Base-by-base conservation (phyloP, 176 grass and related monocot species). In the Urochloa ruziziensis region DNA sequence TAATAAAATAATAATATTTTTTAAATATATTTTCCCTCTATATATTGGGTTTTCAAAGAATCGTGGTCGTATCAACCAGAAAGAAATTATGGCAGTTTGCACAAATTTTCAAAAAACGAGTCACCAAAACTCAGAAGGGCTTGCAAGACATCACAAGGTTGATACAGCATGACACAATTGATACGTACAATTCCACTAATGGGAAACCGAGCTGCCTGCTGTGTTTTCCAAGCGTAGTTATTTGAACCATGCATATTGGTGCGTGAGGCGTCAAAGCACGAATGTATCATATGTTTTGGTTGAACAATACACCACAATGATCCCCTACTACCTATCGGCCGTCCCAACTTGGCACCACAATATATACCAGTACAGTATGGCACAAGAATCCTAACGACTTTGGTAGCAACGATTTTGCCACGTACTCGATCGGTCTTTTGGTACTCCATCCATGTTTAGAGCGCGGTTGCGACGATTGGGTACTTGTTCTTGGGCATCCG, bases 401-500 rank as follows among this genome's bases (percentile, higher is more conserved):
- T 4, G 37, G 37, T 39, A 6, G 37, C 37, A 39, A 4, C 37
- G 37, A 7, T 39, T n/a, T n/a, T n/a, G n/a, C n/a, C n/a, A n/a
- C n/a, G n/a, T n/a, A n/a, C n/a, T n/a, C n/a, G n/a, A n/a, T n/a
- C n/a, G n/a, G n/a, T n/a, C n/a, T n/a, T n/a, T n/a, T n/a, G n/a
- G n/a, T n/a, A n/a, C n/a, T n/a, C n/a, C n/a, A n/a, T n/a, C n/a
- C n/a, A n/a, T n/a, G n/a, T 4, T 54, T 62, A 86, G 30, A 90
- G 24, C 0, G 85, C 48, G n/a, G 82, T 81, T 15, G 86, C 63
- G 24, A 73, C 3, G 59, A 91, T 52, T 7, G 89, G 92, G 83
- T 86, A 81, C 68, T 91, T 94, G 83, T 91, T 91, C 89, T 86
- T 94, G 70, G 86, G 92, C 92, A 89, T 91, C 9, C 89, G 75